Evolutionary conservation across 148 eudicot genomes (phyloP), one percentile per base, ranked within the genome.

Genomic region (Bassia scoparia): DNA sequence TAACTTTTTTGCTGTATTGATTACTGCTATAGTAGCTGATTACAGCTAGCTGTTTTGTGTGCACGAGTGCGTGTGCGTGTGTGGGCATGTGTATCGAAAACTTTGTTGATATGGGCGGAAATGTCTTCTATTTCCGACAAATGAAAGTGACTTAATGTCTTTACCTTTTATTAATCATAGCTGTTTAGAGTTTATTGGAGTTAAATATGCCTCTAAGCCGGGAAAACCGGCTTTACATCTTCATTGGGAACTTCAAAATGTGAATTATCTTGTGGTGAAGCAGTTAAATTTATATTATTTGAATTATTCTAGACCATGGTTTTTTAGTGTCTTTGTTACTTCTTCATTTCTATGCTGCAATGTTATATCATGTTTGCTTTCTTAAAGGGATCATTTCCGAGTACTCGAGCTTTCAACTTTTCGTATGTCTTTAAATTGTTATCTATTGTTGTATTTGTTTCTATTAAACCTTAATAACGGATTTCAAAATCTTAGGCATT

Each of bases 71-170:
- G 38, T 58, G 60, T 46, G 11, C 5, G 11, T 62, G 69, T 33
- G 44, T 20, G 24, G 29, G 56, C 26, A 7, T 34, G 20, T 59
- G 27, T 60, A 24, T 61, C 33, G 56, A 68, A 35, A 41, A n/a
- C 21, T 48, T 30, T 33, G 16, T 75, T 23, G 56, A 44, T 61
- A 59, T 76, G 78, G 78, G 53, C 13, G 29, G 48, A 33, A 61
- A 24, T 0, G 7, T 61, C 61, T 35, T 76, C 26, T 69, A 61
- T 59, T n/a, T 56, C 78, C 66, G 78, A 75, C 78, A 75, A 76
- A 33, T 20, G 18, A 24, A 46, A 76, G 73, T 61, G 74, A 10
- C 70, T 29, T 17, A 53, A 12, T 62, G 27, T 34, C 30, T 33
- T 14, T 38, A 21, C 31, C 53, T 53, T 70, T 49, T 21, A 68